A percentile compares a stretch with the other conserved stretches of the same genome.
Conservation (phyloP, 306 rosid genomes). For the Quercus suber region DNA sequence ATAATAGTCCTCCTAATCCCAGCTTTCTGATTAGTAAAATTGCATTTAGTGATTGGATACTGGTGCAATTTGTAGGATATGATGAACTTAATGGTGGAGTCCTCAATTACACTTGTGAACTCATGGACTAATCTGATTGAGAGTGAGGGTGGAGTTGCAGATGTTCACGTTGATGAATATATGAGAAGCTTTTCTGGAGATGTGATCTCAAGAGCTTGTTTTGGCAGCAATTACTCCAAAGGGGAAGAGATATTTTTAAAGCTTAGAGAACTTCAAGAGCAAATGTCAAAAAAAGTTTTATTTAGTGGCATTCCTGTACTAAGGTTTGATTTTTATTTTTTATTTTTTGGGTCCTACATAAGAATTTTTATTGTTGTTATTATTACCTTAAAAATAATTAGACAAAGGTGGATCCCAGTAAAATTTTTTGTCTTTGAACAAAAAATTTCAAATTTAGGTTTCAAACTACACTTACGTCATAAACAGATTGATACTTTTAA, state of each 20-base stretch:
- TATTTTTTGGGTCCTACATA: no score
- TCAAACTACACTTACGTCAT: no score
- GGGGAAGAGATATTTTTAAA: constrained; percentile 16
- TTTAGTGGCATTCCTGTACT: constrained; percentile 7
- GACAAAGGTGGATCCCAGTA: no score
- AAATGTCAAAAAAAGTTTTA: not conserved
- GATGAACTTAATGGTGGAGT: constrained; percentile 19
- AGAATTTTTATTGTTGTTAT: no score
- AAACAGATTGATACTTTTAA: rapidly evolving
- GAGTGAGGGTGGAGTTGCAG: constrained; percentile 8
- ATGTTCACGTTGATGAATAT: constrained; percentile 22
- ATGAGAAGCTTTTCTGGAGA: constrained; percentile 25
- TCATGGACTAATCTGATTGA: constrained; percentile 12
- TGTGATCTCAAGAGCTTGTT: constrained; percentile 34
- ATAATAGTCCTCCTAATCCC: no score
- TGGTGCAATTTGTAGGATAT: constrained; percentile 4
- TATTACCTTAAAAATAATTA: no score
- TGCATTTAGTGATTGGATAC: not conserved
- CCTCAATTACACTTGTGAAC: constrained; percentile 13
- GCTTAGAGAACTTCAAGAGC: constrained; percentile 11
- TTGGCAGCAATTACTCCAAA: not conserved
- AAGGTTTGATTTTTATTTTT: not conserved
- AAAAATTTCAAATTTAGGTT: no score
- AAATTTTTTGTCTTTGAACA: no score
- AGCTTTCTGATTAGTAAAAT: no score